phyloP scores from a whole-genome alignment of 169 alveolate species.

The Plasmodium cynomolgi region DNA sequence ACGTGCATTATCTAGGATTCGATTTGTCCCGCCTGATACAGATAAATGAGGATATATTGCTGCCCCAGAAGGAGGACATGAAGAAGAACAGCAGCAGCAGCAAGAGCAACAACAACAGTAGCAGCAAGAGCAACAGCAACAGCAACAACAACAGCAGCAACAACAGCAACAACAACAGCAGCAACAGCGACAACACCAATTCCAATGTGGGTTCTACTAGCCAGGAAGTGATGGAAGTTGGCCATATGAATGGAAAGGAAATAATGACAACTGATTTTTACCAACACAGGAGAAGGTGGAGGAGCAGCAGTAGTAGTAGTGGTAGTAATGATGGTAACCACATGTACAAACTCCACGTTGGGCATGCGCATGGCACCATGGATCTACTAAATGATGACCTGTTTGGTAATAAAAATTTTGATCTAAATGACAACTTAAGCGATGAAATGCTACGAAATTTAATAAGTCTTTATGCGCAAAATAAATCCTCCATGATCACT shows the following conservation, averaged over 20 bases:
- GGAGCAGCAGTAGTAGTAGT: neutral
- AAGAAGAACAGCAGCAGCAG: neutral
- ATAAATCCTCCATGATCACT: constrained; percentile 69
- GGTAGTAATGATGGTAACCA: neutral
- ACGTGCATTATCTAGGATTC: constrained; percentile 62
- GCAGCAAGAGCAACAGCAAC: too few relatives aligned
- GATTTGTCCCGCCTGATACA: constrained; percentile 56
- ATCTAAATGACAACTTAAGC: constrained; percentile 37
- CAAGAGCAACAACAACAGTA: too few relatives aligned
- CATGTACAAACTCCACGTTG: neutral
- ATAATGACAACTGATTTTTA: neutral
- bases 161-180: neutral
- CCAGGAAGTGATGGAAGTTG: neutral
- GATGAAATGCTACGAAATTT: constrained; percentile 71
- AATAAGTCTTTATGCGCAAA: constrained; percentile 61
- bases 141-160: too few relatives aligned
- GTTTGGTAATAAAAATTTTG: constrained; percentile 5
- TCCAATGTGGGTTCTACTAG: neutral
- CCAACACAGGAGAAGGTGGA: neutral
- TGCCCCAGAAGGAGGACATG: constrained; percentile 6
- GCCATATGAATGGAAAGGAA: neutral
- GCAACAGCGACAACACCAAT: neutral
- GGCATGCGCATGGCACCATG: neutral
- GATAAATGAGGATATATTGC: constrained; percentile 42
- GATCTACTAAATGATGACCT: neutral